Conservation (phyloP, 2,329 filamentous ascomycete genomes). For the Aspergillus hortae region DNA sequence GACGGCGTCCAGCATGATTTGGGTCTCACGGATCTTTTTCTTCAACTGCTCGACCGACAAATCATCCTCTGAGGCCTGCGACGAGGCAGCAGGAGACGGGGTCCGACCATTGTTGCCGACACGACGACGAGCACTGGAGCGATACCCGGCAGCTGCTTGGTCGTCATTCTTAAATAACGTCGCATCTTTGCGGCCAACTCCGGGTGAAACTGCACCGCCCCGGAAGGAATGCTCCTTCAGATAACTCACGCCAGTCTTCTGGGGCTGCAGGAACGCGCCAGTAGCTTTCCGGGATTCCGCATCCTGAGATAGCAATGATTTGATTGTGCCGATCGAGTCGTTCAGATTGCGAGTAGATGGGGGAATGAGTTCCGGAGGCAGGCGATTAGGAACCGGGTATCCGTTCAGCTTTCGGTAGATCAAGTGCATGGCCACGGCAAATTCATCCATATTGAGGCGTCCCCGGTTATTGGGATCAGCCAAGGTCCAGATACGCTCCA, state of each 20-base stretch:
- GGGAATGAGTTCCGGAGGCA: conserved; percentile 89
- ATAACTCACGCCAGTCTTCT: conserved; percentile 97
- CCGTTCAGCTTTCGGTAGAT: conserved; percentile 97
- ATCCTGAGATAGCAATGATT: conserved; percentile 82
- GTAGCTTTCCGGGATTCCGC: conserved; percentile 85
- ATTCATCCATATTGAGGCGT: conserved; percentile 91
- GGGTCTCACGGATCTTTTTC: conserved; percentile 91
- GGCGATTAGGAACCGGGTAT: conserved; percentile 80
- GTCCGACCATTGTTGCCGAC: conserved; percentile 67
- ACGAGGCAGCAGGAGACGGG: conserved; percentile 74
- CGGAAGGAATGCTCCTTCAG: conserved; percentile 93
- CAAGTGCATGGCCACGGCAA: conserved; percentile 97
- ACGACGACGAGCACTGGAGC: conserved; percentile 86
- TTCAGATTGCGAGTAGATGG: conserved; percentile 92
- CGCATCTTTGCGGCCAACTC: conserved; percentile 76
- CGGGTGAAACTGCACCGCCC: conserved; percentile 55
- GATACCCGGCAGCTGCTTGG: conserved; percentile 78
- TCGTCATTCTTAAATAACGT: conserved; percentile 97
- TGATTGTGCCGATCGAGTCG: conserved; percentile 89
- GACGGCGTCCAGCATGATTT: conserved; percentile 90
- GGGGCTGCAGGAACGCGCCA: conserved; percentile 84
- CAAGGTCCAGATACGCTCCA: conserved; percentile 92
- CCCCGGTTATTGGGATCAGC: conserved; percentile 93
- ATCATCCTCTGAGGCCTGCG: conserved; percentile 69
- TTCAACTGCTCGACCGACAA: conserved; percentile 79